Evolutionary conservation across 352 stramenopile genomes (phyloP), one percentile per base, ranked within the genome.

Genomic region (Ophiocytium majus): DNA sequence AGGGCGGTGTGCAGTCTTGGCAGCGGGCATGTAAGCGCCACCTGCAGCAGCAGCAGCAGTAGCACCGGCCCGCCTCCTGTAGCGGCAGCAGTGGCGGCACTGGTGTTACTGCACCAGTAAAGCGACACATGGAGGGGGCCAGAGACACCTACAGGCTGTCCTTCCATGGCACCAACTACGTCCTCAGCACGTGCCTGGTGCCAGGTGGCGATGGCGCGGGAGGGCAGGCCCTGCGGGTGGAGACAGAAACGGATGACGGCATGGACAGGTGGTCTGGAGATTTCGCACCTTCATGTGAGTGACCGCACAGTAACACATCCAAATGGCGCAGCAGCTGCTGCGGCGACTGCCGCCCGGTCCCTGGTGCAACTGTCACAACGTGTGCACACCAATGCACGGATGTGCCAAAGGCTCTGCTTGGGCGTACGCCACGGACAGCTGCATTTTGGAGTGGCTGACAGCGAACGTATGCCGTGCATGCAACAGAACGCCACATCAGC

Each of bases 211-310:
- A 57, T 14, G 82, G 82, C 1, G 37, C 79, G 37, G 79, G 33
- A 63, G 84, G 76, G 5, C 31, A 76, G 1, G 36, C 57, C 33
- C 79, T 90, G 1, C 36, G 43, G 19, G 78, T 90, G 9, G 88
- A 91, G 33, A 76, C 86, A 23, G 89, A 90, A 37, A 76, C 88
- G 37, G 85, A 89, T 17, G 86, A 85, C 19, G 66, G 66, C 14
- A 81, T 32, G 31, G 80, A 86, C 9, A 74, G 87, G 64, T 91
- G 89, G 89, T 83, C 50, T n/a, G 87, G 81, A 19, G 85, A 91
- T 23, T 91, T 91, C 63, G 80, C 85, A 0, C 37, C 87, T 34
- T 79, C 75, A 85, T 91, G 88, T 91, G 64, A 83, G 82, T 35
- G n/a, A n/a, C n/a, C n/a, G n/a, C n/a, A n/a, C n/a, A n/a, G n/a